phyloP scores from a whole-genome alignment of 768 basidiomycete genomes.

The Leccinum arenicola region DNA sequence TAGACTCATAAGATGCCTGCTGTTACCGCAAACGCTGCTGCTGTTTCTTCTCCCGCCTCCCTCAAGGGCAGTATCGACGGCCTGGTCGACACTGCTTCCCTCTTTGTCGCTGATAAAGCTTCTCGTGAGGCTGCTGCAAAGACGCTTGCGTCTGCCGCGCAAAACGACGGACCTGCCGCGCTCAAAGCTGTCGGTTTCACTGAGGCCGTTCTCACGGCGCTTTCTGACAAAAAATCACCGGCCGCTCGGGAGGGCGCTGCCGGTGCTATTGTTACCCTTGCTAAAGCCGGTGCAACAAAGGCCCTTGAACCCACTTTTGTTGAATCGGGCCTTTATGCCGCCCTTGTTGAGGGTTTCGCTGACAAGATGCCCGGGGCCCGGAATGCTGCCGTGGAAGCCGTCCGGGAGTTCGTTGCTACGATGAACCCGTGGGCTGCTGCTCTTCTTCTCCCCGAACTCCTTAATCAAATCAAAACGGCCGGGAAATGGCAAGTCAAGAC shows the following conservation, averaged over 20 bases:
- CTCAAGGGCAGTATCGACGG: conserved; percentile 70
- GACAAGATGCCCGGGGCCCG: conserved; percentile 92
- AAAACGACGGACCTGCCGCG: conserved; percentile 82
- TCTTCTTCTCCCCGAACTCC: conserved; percentile 81
- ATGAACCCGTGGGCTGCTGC: conserved; percentile 90
- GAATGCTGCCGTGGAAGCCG: conserved; percentile 81
- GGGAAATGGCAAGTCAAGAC: conserved; percentile 98
- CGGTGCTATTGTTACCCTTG: conserved; percentile 61
- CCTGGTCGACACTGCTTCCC: conserved; percentile 67
- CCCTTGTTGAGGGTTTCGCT: conserved; percentile 88
- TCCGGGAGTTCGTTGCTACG: conserved; percentile 65
- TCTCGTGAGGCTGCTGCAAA: conserved; percentile 70
- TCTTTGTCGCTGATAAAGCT: conserved; percentile 85
- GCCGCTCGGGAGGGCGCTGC: conserved; percentile 89
- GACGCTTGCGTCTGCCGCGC: conserved; percentile 65
- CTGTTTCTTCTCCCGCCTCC: conserved; percentile 59
- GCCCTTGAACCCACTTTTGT: conserved; percentile 89
- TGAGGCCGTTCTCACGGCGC: conserved; percentile 77
- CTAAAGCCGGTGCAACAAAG: conserved; percentile 67
- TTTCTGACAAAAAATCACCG: conserved; percentile 93
- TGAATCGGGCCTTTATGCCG: conserved; percentile 80
- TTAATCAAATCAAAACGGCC: conserved; percentile 91
- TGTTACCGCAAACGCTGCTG: conserved; percentile 61
- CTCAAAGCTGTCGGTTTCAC: conserved; percentile 68
- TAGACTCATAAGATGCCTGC: conserved; percentile 77